These are phyloP conservation scores for Viridothelium virens DNA, from an alignment of 495 filamentous ascomycete genomes.

Conservation along the genomic window DNA sequence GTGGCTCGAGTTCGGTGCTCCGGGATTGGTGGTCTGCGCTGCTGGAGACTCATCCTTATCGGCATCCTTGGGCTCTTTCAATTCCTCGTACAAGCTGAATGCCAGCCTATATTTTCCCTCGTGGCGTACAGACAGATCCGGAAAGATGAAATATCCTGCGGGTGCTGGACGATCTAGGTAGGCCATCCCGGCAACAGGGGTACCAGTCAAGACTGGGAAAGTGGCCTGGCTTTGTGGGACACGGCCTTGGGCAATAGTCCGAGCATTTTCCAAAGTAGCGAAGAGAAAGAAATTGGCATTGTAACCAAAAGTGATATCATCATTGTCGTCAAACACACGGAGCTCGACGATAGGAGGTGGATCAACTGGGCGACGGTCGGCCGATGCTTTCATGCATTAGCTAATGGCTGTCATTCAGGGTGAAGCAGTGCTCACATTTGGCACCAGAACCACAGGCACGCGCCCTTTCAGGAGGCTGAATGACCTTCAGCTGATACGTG, in stretches of 20 bases:
- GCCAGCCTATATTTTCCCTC: constrained; percentile 83
- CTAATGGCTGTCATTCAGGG: constrained; percentile 4
- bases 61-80: constrained; percentile 65
- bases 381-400: constrained; percentile 56
- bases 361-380: constrained; percentile 92
- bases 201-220: constrained; percentile 84
- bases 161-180: constrained; percentile 87
- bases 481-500: constrained; percentile 74
- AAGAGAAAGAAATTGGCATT: constrained; percentile 98
- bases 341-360: constrained; percentile 95
- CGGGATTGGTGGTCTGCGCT: constrained; percentile 19
- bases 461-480: constrained; percentile 93
- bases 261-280: constrained; percentile 81
- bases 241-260: constrained; percentile 76
- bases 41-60: constrained; percentile 44
- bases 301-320: constrained; percentile 83
- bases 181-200: constrained; percentile 92
- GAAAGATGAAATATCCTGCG: constrained; percentile 97
- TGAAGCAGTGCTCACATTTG: constrained; percentile 59
- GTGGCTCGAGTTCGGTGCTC: constrained; percentile 34
- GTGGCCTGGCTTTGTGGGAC: constrained; percentile 55
- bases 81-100: constrained; percentile 90
- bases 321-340: constrained; percentile 58
- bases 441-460: constrained; percentile 92
- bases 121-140: constrained; percentile 91